Conservation (phyloP, 495 filamentous ascomycete genomes). For the Neurospora sp. region DNA sequence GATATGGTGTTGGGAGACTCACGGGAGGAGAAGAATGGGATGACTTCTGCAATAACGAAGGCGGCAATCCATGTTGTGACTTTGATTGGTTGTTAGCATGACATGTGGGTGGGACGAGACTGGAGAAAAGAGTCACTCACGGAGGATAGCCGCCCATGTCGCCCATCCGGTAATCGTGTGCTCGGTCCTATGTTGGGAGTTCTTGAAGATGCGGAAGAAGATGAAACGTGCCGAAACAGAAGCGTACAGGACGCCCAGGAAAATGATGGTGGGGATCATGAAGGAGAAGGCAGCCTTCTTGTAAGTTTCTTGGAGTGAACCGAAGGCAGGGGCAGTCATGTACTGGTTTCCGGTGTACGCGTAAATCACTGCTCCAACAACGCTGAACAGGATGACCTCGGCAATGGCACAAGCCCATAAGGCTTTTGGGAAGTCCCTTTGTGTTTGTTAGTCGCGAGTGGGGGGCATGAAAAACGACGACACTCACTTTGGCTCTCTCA, state of each 20-base stretch:
- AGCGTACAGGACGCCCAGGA: slow-evolving; percentile 78
- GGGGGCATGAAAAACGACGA: neutral
- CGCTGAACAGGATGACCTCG: slow-evolving; percentile 70
- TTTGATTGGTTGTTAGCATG: slow-evolving; percentile 12
- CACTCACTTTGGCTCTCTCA: slow-evolving; percentile 55
- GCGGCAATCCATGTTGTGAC: slow-evolving; percentile 63
- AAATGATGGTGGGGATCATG: slow-evolving; percentile 88
- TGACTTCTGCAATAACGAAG: slow-evolving; percentile 80
- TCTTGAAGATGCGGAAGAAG: slow-evolving; percentile 74
- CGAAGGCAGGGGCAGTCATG: slow-evolving; percentile 72
- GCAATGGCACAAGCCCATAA: slow-evolving; percentile 79
- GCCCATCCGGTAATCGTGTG: slow-evolving; percentile 79
- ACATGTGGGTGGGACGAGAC: neutral
- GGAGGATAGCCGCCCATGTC: slow-evolving; percentile 62
- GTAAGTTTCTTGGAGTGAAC: slow-evolving; percentile 59
- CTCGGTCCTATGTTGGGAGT: slow-evolving; percentile 61
- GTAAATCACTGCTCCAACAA: slow-evolving; percentile 68
- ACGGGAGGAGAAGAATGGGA: slow-evolving; percentile 78
- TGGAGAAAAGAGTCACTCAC: slow-evolving; percentile 11
- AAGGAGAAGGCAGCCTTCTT: slow-evolving; percentile 83
- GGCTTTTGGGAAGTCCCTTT: slow-evolving; percentile 75
- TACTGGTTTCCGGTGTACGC: slow-evolving; percentile 78
- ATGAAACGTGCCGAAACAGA: slow-evolving; percentile 80
- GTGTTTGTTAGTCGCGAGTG: neutral
- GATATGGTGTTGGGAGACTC: slow-evolving; percentile 1